Base-by-base conservation (phyloP, 2,329 filamentous ascomycete species). In the Dissoconium aciculare region DNA sequence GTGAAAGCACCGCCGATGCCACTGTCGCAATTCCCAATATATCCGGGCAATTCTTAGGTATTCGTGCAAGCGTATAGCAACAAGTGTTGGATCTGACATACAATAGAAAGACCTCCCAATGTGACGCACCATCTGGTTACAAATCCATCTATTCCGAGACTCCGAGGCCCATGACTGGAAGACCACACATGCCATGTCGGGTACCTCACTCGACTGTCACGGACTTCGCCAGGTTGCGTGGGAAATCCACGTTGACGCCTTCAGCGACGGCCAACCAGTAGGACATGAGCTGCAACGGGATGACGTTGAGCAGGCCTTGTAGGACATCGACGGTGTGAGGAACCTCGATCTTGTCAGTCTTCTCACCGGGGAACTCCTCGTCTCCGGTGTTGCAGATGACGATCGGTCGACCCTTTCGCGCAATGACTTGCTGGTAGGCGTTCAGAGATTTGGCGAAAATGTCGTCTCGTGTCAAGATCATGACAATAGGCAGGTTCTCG, bases 401-500 rank as follows among this genome's bases (percentile, higher is more conserved):
- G 55, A 98, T 98, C 39, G 89, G 89, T 58, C 89, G 87, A 53
- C 89, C 89, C 52, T 77, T 74, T 57, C 89, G 87, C 46, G 89
- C 89, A 67, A 93, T 87, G 52, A 98, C 89, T 69, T 98, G 89
- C 64, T 98, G 89, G 62, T 95, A 98, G 50, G 89, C 89, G 59
- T 98, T 98, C 52, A 98, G 69, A n/a, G 89, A 95, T 67, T 98
- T 98, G 58, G 79, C 79, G 66, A 98, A 98, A 53, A 98, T 78
- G 48, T 84, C 71, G 55, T 98, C 89, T 38, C 89, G 80, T 32
- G 89, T 98, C 39, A 98, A 69, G 53, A 98, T 95, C 89, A 98
- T 98, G 61, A 98, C 93, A 58, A 98, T 98, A 40, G 89, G 89
- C 21, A 98, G 74, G 62, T 93, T 87, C 71, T 98, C 89, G 51